Evolutionary conservation across 1,139 yeast species (phyloP), one percentile per base, ranked within the genome.

Genomic region (Taphrina flavorubra): DNA sequence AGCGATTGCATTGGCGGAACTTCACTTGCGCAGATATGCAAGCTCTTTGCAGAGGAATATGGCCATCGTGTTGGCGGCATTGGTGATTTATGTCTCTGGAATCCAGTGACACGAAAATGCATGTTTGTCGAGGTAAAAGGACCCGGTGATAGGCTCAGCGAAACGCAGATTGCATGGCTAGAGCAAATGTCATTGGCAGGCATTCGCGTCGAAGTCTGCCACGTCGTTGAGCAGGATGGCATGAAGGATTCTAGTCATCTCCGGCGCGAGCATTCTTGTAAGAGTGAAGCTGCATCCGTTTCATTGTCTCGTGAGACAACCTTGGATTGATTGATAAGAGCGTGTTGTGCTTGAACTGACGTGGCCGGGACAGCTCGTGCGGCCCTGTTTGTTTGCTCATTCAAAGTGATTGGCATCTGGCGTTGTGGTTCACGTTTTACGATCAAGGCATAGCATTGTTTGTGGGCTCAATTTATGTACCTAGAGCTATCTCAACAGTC

Each of bases 21-120:
- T 0, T 73, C 74, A 0, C 69, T 77, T 6, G 67, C 71, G 14
- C 69, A 65, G n/a, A 72, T 79, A 0, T 74, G 80, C 68, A 62
- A 65, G 49, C 69, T 75, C 8, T 70, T 78, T n/a, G 74, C 76
- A 34, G 70, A 72, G 49, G 74, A 78, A 66, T 78, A 78, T 68
- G 68, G 75, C n/a, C 73, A 72, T 18, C 74, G 76, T 55, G 69
- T 73, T 13, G 73, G 79, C 1, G 82, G 82, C 6, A 75, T 78
- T 71, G 81, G 81, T 0, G 82, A 79, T 69, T 71, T 79, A 63
- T 78, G 79, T 51, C 70, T 79, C 11, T 77, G 79, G 78, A 73
- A 74, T 42, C 67, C 70, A 1, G 72, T 69, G 3, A 46, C 64
- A 55, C 51, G 55, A 44, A 58, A 51, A 20, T 73, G 75, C 39